Percentiles rank a stretch among this genome's conserved stretches.
Conservation (phyloP, 73 alveolate genomes). For the Paramecium octaurelia region DNA sequence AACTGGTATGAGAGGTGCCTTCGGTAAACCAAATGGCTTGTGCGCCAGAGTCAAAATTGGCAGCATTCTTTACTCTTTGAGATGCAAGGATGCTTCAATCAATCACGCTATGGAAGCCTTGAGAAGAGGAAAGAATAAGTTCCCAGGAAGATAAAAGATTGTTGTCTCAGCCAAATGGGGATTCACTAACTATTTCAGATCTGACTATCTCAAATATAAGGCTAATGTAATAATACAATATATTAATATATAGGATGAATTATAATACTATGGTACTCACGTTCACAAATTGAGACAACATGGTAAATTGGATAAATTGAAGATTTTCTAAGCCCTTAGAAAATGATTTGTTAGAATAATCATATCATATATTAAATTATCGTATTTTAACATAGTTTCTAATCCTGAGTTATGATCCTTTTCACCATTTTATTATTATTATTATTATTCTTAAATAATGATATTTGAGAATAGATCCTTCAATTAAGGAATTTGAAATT, state of each 20-base stretch:
- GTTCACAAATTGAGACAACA: not conserved
- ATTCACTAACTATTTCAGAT: slow-evolving; percentile 92
- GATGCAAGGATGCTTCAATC: slow-evolving; percentile 81
- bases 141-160: slow-evolving; percentile 99
- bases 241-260: slow-evolving; percentile 24
- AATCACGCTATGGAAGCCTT: slow-evolving; percentile 92
- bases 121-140: slow-evolving; percentile 95
- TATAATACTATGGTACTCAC: slow-evolving; percentile 37
- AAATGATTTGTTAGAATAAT: not conserved
- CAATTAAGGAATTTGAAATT: not conserved
- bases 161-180: slow-evolving; percentile 96
- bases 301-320: not conserved
- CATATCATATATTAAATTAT: not conserved
- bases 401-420: not conserved
- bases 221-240: not conserved
- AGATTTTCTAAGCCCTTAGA: not conserved
- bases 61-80: slow-evolving; percentile 77
- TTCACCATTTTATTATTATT: too few relatives aligned
- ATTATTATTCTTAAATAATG: too few relatives aligned
- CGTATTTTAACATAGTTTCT: not conserved
- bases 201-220: slow-evolving; percentile 74
- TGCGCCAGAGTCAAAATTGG: slow-evolving; percentile 97
- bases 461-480: too few relatives aligned
- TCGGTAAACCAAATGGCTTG: slow-evolving; percentile 98
- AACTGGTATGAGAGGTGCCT: slow-evolving; percentile 99